These are phyloP conservation scores for Somion occarium DNA, from an alignment of 1,284 basidiomycete species.

Conservation along the genomic window DNA sequence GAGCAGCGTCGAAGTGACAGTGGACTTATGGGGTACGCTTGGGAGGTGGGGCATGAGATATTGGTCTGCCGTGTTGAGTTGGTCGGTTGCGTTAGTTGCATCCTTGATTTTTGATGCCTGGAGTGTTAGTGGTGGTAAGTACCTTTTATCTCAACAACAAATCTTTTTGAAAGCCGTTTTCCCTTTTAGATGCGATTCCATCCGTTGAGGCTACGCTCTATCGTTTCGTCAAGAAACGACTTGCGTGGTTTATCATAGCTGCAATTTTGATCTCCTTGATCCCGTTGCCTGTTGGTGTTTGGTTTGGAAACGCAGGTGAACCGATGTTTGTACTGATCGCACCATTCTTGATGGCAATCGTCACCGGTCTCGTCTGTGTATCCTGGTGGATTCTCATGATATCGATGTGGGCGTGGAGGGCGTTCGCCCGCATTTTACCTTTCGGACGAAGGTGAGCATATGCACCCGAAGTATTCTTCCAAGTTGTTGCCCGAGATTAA, in stretches of 20 bases:
- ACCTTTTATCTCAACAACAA: neutral
- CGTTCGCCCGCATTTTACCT: conserved; percentile 13
- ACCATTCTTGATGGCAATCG: conserved; percentile 47
- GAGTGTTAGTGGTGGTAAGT: conserved; percentile 34
- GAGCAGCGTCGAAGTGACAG: conserved; percentile 39
- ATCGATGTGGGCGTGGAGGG: conserved; percentile 16
- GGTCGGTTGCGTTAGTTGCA: conserved; percentile 64
- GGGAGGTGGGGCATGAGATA: conserved; percentile 73
- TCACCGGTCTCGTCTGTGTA: conserved; percentile 55
- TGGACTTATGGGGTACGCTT: conserved; percentile 68
- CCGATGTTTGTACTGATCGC: conserved; percentile 46
- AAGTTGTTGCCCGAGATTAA: neutral
- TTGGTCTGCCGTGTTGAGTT: conserved; percentile 61
- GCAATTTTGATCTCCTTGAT: conserved; percentile 47
- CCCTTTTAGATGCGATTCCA: conserved; percentile 36
- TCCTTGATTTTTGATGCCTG: conserved; percentile 52
- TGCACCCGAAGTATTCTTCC: neutral
- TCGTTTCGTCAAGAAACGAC: conserved; percentile 33
- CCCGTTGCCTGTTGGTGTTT: conserved; percentile 49
- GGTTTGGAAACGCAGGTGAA: conserved; percentile 56
- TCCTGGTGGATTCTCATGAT: conserved; percentile 42
- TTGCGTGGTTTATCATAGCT: conserved; percentile 38
- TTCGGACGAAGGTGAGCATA: neutral
- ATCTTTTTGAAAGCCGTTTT: neutral
- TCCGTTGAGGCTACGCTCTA: conserved; percentile 43